Percentiles rank a stretch among this genome's conserved stretches.
Evolutionary conservation across 345 rosid genomes (phyloP).

Genomic region (Rubroshorea leprosula): DNA sequence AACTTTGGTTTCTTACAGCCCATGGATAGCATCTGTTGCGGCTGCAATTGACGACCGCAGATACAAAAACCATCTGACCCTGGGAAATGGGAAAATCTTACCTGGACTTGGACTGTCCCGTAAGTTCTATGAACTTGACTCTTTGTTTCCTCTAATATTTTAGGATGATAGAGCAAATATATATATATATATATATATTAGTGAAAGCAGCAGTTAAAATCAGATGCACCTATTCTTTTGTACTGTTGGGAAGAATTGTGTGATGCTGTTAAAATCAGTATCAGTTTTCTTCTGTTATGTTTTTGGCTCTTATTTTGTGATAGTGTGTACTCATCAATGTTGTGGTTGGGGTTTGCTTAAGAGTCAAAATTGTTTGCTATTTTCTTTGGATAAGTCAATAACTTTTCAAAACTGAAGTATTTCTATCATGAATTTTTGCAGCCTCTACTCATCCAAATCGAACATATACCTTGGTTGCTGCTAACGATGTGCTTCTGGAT

Average conservation of each 20-base stretch:
- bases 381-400: constrained; percentile 1
- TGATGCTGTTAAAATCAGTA: too few species aligned
- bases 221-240: too few species aligned
- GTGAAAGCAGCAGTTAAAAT: too few species aligned
- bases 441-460: constrained; percentile 78
- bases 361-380: not conserved
- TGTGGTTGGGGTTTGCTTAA: constrained; percentile 1
- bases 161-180: too few species aligned
- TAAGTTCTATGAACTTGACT: constrained; percentile 32
- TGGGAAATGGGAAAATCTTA: constrained; percentile 83
- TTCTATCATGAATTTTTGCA: constrained; percentile 33
- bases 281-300: not conserved
- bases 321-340: not conserved
- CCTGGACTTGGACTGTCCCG: constrained; percentile 90
- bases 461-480: constrained; percentile 81
- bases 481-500: constrained; percentile 88
- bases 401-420: constrained; percentile 18
- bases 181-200: too few species aligned
- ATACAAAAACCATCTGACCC: constrained; percentile 81
- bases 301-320: not conserved
- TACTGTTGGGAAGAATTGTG: too few species aligned
- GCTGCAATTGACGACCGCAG: constrained; percentile 96
- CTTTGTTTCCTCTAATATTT: constrained; percentile 6
- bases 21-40: constrained; percentile 94
- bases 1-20: constrained; percentile 93